Base-by-base conservation (phyloP, 2,329 filamentous ascomycete genomes). In the Zopfia rhizophila region DNA sequence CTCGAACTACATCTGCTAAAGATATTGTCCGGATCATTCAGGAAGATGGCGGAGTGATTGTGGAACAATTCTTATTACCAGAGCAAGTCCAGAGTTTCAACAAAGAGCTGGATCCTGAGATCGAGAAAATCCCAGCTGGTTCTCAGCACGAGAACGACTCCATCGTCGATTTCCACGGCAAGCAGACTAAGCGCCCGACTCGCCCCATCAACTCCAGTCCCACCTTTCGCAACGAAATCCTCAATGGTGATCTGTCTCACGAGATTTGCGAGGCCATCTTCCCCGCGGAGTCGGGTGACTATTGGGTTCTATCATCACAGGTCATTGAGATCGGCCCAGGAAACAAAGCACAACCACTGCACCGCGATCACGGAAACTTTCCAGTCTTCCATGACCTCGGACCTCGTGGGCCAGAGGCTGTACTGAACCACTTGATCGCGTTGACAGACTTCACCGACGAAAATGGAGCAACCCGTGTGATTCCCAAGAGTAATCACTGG, bases 251-350 rank as follows among this genome's bases (percentile, higher is more conserved):
- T 6, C 17, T 12, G n/a, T n/a, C 22, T 8, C 31, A 35, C 18
- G 31, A 35, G 14, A 7, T 18, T 6, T 35, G 13, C 14, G n/a
- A 4, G 4, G 31, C 17, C 7, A 35, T 35, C 31, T 35, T 35
- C 31, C n/a, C n/a, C n/a, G 22, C 17, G n/a, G 31, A 35, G 14
- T 18, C 31, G 7, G 31, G 31, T 6, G 31, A 35, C 14, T 35
- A 35, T 19, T 35, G 31, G 31, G 14, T 35, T 18, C 17, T 14
- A 14, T 18, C 31, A 5, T 14, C 31, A 8, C 31, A 35, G 14
- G 22, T 35, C 14, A 35, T 35, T n/a, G 31, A 35, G 6, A n/a
- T 35, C 31, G 31, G 31, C 7, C 14, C 31, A 7, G 31, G 31
- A 18, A 8, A 6, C 14, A 35, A 35, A 35, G 31, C 31, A 7